phyloP scores from a whole-genome alignment of 306 rosid genomes.

The Trifolium dubium region DNA sequence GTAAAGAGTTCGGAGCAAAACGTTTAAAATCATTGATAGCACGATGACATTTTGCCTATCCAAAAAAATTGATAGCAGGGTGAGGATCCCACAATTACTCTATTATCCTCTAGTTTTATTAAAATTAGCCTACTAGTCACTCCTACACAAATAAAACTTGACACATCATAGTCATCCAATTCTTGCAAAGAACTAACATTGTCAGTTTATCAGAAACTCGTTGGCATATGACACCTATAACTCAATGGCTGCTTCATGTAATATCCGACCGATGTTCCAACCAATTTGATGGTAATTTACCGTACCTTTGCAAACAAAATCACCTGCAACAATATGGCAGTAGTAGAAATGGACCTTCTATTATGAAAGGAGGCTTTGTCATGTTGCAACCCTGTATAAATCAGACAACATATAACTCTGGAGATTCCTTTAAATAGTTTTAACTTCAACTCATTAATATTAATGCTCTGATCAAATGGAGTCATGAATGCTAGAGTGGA shows the following conservation, averaged over 20 bases:
- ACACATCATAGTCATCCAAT: slow-evolving; percentile 19
- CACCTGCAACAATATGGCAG: slow-evolving; percentile 62
- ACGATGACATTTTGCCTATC: neutral
- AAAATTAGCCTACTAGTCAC: slow-evolving; percentile 8
- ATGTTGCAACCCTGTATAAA: slow-evolving; percentile 72
- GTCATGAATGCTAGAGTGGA: slow-evolving; percentile 46
- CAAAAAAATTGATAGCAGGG: neutral
- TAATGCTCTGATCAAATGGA: slow-evolving; percentile 48
- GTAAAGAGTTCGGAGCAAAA: slow-evolving; percentile 4
- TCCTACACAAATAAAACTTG: slow-evolving; percentile 33
- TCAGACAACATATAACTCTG: slow-evolving; percentile 67
- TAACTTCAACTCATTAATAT: slow-evolving; percentile 51
- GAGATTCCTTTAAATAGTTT: slow-evolving; percentile 43
- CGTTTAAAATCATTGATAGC: slow-evolving; percentile 8
- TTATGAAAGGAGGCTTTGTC: slow-evolving; percentile 55
- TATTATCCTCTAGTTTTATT: slow-evolving; percentile 19
- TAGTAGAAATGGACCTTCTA: slow-evolving; percentile 66
- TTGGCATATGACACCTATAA: neutral
- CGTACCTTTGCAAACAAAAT: slow-evolving; percentile 44
- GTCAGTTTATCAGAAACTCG: slow-evolving; percentile 25
- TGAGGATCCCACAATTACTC: slow-evolving; percentile 5
- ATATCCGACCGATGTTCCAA: slow-evolving; percentile 40
- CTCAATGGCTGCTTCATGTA: slow-evolving; percentile 41
- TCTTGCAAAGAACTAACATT: slow-evolving; percentile 24
- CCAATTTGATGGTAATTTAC: slow-evolving; percentile 38